Percentiles rank a stretch among this genome's conserved stretches.
Evolutionary conservation across 495 filamentous ascomycete species (phyloP).

Genomic region (Penicillium diatomitis): DNA sequence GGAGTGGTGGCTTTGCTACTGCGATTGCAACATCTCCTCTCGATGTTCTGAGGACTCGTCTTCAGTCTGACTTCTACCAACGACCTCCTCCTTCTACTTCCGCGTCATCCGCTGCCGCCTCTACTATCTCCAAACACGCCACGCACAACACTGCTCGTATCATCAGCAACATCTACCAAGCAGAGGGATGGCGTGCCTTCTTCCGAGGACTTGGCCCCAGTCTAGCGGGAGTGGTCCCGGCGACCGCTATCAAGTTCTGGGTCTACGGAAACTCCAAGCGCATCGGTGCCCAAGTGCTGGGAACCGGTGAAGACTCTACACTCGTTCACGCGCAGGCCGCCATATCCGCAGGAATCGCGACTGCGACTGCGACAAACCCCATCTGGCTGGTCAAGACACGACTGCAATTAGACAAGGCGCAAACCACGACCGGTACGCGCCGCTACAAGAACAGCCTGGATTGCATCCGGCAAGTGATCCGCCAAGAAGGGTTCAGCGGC

Average conservation of each 20-base stretch:
- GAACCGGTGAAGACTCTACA: conserved; percentile 54
- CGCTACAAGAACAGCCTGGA: conserved; percentile 77
- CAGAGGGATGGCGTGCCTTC: conserved; percentile 73
- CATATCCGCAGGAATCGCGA: conserved; percentile 64
- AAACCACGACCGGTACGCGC: conserved; percentile 45
- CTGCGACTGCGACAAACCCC: conserved; percentile 79
- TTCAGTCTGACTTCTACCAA: conserved; percentile 88
- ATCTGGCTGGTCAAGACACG: conserved; percentile 92
- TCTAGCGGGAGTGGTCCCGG: conserved; percentile 77
- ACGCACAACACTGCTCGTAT: conserved; percentile 75
- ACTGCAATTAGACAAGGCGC: conserved; percentile 73
- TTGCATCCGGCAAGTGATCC: conserved; percentile 66
- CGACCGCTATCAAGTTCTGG: conserved; percentile 81
- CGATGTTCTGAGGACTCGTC: conserved; percentile 79
- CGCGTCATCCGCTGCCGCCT: conserved; percentile 34
- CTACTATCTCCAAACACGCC: conserved; percentile 43
- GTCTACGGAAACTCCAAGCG: conserved; percentile 83
- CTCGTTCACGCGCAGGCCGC: conserved; percentile 68
- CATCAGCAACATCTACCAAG: conserved; percentile 60
- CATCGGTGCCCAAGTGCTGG: conserved; percentile 57
- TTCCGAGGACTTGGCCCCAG: conserved; percentile 89
- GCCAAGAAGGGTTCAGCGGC: conserved; percentile 65
- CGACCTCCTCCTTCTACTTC: conserved; percentile 35
- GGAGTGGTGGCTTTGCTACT: conserved; percentile 77
- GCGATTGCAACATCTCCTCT: conserved; percentile 75